Conservation (phyloP, 768 basidiomycete genomes). For the Trametes punicea region DNA sequence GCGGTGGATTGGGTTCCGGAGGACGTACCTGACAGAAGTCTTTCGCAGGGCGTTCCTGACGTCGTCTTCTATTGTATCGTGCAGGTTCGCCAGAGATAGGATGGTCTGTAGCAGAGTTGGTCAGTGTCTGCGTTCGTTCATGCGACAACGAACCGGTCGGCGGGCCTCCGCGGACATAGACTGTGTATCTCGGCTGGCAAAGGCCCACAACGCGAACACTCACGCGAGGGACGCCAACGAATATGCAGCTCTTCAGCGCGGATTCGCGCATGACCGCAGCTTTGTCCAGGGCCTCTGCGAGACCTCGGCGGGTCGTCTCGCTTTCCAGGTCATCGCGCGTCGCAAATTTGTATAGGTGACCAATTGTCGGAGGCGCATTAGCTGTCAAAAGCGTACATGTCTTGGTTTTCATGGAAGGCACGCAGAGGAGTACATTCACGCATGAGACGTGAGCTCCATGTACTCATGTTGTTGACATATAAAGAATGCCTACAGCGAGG, state of each 20-base stretch:
- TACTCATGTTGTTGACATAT: no score
- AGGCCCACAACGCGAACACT: not conserved
- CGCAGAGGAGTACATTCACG: not conserved
- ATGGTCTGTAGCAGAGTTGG: constrained; percentile 55
- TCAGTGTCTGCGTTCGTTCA: constrained; percentile 1
- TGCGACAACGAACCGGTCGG: not conserved
- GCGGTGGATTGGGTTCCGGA: not conserved
- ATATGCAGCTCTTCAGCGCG: constrained; percentile 85
- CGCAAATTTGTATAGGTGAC: constrained; percentile 77
- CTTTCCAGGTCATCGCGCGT: constrained; percentile 46
- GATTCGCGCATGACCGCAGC: constrained; percentile 88
- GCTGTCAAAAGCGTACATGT: constrained; percentile 81
- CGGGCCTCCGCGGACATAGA: not conserved
- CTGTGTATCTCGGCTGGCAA: not conserved
- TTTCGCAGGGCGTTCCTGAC: constrained; percentile 71
- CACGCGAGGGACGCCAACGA: constrained; percentile 84
- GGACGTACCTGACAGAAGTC: constrained; percentile 55
- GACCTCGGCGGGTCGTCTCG: constrained; percentile 38
- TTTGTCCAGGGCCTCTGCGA: constrained; percentile 60
- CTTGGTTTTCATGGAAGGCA: constrained; percentile 31
- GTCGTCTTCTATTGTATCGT: constrained; percentile 76
- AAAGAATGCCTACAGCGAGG: constrained; percentile 53
- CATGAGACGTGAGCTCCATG: not conserved
- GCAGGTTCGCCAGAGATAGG: constrained; percentile 72
- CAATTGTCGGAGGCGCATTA: constrained; percentile 77